A percentile compares a stretch with the other conserved stretches of the same genome.
phyloP scores from a whole-genome alignment of 2,329 filamentous ascomycete genomes.

The Neonectria ditissima region DNA sequence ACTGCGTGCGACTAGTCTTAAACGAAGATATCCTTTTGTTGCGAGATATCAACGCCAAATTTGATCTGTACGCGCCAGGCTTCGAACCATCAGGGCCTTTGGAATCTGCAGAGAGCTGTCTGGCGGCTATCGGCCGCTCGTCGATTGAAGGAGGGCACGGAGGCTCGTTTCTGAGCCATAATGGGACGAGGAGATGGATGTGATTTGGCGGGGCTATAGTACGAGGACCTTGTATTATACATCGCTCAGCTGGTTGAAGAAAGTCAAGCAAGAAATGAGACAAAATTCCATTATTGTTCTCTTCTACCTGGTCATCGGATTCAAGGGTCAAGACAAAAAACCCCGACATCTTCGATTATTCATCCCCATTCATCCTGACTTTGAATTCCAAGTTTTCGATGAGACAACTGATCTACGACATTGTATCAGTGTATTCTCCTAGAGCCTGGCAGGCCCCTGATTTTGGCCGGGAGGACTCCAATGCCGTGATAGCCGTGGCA shows the following conservation, averaged over 20 bases:
- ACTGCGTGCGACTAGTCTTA: not conserved
- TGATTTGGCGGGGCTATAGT: not conserved
- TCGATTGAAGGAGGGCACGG: conserved; percentile 5
- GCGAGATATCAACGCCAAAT: not conserved
- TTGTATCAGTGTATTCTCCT: conserved; percentile 79
- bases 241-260: conserved; percentile 78
- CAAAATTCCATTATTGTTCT: conserved; percentile 81
- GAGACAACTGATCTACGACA: conserved; percentile 72
- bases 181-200: not conserved
- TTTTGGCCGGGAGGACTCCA: conserved; percentile 84
- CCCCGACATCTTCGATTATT: conserved; percentile 80
- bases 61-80: not conserved
- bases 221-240: conserved; percentile 56
- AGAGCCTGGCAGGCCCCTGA: conserved; percentile 78
- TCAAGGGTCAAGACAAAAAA: conserved; percentile 72
- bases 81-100: not conserved
- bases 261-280: conserved; percentile 80
- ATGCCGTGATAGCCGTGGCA: conserved; percentile 70
- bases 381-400: conserved; percentile 80
- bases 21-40: not conserved
- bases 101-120: not conserved
- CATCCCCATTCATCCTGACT: conserved; percentile 79
- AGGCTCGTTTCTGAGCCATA: not conserved
- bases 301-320: conserved; percentile 74
- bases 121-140: not conserved